These are phyloP conservation scores for Fusarium miscanthi DNA, from an alignment of 2,329 filamentous ascomycete species.

Conservation along the genomic window DNA sequence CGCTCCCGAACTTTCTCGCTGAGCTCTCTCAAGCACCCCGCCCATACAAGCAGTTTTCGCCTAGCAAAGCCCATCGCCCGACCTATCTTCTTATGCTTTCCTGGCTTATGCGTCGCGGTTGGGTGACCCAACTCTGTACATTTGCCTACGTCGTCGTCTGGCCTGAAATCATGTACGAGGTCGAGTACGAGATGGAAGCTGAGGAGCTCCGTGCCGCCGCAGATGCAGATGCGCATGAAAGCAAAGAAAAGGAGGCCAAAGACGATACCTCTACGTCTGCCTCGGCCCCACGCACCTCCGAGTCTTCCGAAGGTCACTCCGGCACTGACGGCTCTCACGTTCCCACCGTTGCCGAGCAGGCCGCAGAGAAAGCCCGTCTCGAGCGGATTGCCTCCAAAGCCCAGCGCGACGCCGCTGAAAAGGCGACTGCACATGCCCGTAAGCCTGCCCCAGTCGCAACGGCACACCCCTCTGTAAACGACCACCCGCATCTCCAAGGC, in stretches of 20 bases:
- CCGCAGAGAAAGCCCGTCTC: slow-evolving; percentile 70
- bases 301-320: slow-evolving; percentile 43
- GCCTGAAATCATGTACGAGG: slow-evolving; percentile 83
- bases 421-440: slow-evolving; percentile 65
- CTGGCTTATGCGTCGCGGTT: slow-evolving; percentile 91
- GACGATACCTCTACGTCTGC: slow-evolving; percentile 36
- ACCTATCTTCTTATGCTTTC: slow-evolving; percentile 91
- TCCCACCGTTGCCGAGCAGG: slow-evolving; percentile 63
- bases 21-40: slow-evolving; percentile 83
- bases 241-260: slow-evolving; percentile 40
- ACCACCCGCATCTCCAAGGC: slow-evolving; percentile 66
- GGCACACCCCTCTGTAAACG: slow-evolving; percentile 66
- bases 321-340: slow-evolving; percentile 38
- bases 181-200: slow-evolving; percentile 76
- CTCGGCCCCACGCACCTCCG: slow-evolving; percentile 40
- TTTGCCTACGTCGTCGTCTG: slow-evolving; percentile 90
- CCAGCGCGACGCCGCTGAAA: slow-evolving; percentile 66
- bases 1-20: slow-evolving; percentile 87
- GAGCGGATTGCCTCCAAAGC: slow-evolving; percentile 67
- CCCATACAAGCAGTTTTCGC: slow-evolving; percentile 85
- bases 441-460: slow-evolving; percentile 62
- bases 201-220: slow-evolving; percentile 66
- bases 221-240: slow-evolving; percentile 42
- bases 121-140: slow-evolving; percentile 92
- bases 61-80: slow-evolving; percentile 86